Evolutionary conservation across 805 yeast species (phyloP), one percentile per base, ranked within the genome.

Genomic region (Metschnikowia koreensis): DNA sequence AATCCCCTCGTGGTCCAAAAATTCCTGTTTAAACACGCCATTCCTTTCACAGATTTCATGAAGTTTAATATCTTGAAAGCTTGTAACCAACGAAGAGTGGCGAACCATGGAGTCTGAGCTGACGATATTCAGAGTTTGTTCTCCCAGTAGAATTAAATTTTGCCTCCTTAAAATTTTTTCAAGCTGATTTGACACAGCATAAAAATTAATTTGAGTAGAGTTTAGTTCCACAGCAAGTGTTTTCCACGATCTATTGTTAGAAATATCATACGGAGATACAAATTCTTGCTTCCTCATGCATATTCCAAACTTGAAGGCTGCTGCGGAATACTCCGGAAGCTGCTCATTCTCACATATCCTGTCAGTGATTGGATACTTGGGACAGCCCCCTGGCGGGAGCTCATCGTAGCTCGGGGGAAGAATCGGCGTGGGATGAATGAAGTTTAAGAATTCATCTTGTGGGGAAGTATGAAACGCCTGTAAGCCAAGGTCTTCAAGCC

Each of bases 121-220:
- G 13, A 29, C 15, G 28, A 8, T 28, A 7, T 8, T 29, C 15
- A 17, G 16, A 12, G 27, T 29, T 44, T n/a, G 48, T 11, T 38
- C 43, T 29, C 22, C n/a, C 29, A 13, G 12, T 6, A 16, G 12
- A 22, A n/a, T 13, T 10, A 38, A 15, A 33, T 15, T 31, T 16
- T 28, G 38, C n/a, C 17, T 33, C 43, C 48, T 31, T 15, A 46
- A 40, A 4, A 6, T 31, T 31, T 54, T 57, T 48, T 74, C 77
- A 36, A 70, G 48, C 38, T 61, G 58, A 26, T 59, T 59, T 1
- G 79, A 77, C 6, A 74, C 71, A 15, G 67, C 60, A 65, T 87
- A 88, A 49, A 92, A 71, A 66, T 87, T 87, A 36, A 92, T 70
- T 69, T 89, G 96, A 1, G 97, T 92, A 16, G 93, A 88, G 73